Evolutionary conservation across 1,284 basidiomycete genomes (phyloP), one percentile per base, ranked within the genome.

Genomic region (Lignosus rhinocerotis): DNA sequence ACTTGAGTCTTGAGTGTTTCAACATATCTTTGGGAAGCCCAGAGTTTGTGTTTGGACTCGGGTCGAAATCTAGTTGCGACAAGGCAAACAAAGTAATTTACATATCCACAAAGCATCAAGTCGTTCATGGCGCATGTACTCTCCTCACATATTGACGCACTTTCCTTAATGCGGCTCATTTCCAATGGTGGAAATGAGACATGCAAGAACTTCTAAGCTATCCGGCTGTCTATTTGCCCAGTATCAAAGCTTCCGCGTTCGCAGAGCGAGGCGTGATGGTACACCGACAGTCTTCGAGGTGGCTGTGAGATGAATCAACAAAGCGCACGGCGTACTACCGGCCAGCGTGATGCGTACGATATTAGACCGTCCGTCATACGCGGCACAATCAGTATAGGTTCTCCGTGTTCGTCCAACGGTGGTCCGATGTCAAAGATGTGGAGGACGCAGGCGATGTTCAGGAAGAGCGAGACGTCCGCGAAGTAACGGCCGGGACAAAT

Each of bases 371-470:
- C 32, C 2, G 44, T 38, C 45, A 53, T 44, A 8, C 17, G 30
- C 17, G 43, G 45, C 14, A 47, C 51, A 14, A 57, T 53, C 38
- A 2, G n/a, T 10, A 53, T 57, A 11, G 45, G 14, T 10, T 52
- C 17, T 3, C 61, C 65, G 14, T 57, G 43, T 16, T 50, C 36
- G 16, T 72, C 71, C 14, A 72, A 32, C 2, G 68, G 66, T 12
- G 72, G 75, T n/a, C 65, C 56, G 48, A 78, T 74, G 49, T 76
- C 67, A 60, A 78, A 78, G 0, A 70, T 74, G 75, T 77, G 78
- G 0, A 77, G 66, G 6, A 80, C 69, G 1, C 74, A 70, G 0
- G 76, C 70, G 21, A 79, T 66, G 61, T 75, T 75, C 56, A 80
- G 76, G 55, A 75, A 76, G 9, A 78, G 34, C 0, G 76, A 76